These are phyloP conservation scores for Alloascoidea hylecoeti DNA, from an alignment of 805 yeast genomes.

Conservation along the genomic window DNA sequence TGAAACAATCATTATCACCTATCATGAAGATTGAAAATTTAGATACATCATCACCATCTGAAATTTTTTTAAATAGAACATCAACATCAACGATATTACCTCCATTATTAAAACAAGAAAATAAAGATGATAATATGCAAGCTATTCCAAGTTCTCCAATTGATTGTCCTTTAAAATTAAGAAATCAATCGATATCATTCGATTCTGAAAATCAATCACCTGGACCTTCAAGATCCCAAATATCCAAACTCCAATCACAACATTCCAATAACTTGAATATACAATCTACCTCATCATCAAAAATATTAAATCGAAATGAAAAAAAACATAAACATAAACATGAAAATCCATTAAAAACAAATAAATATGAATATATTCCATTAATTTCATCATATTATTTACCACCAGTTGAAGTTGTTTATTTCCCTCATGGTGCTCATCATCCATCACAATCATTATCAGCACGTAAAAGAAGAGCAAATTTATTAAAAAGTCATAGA, in stretches of 20 bases:
- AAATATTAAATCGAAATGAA: not conserved
- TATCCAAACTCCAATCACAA: not conserved
- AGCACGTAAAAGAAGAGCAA: not conserved
- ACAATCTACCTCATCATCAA: not conserved
- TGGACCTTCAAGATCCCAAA: too few species aligned
- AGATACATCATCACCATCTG: not conserved
- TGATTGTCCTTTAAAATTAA: too few species aligned
- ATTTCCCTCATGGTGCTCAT: constrained; percentile 41
- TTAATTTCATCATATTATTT: constrained; percentile 34
- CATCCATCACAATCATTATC: constrained; percentile 14
- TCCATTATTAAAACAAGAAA: not conserved
- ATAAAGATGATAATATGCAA: not conserved
- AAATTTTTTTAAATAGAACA: too few species aligned
- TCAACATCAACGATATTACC: too few species aligned
- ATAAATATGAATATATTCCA: constrained; percentile 33
- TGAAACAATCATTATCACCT: not conserved
- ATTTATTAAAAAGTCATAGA: too few species aligned
- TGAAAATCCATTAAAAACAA: constrained; percentile 5
- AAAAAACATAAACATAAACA: too few species aligned
- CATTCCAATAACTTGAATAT: not conserved
- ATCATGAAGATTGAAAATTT: not conserved
- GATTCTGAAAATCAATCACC: not conserved
- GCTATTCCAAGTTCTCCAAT: not conserved
- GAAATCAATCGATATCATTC: not conserved
- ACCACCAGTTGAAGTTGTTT: constrained; percentile 41